Evolutionary conservation across 2,329 filamentous ascomycete species (phyloP).

Genomic region (Penicillium paneum): DNA sequence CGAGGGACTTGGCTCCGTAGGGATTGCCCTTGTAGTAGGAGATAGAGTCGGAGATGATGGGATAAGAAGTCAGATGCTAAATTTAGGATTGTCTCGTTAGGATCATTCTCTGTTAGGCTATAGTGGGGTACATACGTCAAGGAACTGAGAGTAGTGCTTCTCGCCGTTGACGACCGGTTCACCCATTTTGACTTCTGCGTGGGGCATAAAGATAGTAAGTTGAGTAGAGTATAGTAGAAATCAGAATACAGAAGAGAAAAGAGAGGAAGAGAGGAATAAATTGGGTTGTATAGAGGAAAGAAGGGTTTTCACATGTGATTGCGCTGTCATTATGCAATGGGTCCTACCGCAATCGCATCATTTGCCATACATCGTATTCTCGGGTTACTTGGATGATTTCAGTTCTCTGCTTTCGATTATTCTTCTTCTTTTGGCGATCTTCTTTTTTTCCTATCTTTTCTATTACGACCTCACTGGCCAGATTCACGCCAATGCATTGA

Average conservation of each 20-base stretch:
- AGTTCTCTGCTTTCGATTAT: conserved; percentile 5
- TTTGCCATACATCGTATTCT: conserved; percentile 13
- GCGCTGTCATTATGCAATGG: conserved; percentile 22
- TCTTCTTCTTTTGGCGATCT: not conserved
- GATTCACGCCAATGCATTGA: conserved; percentile 1
- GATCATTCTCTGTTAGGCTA: not conserved
- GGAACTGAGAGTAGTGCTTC: conserved; percentile 48
- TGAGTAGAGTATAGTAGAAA: not conserved
- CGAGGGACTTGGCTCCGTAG: conserved; percentile 77
- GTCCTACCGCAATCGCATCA: conserved; percentile 17
- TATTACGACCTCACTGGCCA: not conserved
- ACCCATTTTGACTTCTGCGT: conserved; percentile 47
- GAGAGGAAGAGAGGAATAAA: conserved; percentile 1
- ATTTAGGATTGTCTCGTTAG: conserved; percentile 20
- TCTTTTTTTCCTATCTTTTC: not conserved
- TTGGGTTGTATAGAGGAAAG: conserved; percentile 7
- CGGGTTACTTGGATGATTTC: not conserved
- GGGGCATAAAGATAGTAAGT: conserved; percentile 43
- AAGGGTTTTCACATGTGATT: conserved; percentile 27
- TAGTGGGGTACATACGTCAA: conserved; percentile 33
- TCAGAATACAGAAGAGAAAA: not conserved
- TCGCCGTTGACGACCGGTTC: conserved; percentile 51
- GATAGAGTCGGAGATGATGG: conserved; percentile 75
- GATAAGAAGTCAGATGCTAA: conserved; percentile 81
- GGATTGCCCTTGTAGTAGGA: conserved; percentile 75